Base-by-base conservation (phyloP, 352 stramenopile genomes). In the Blastocystis sp. region DNA sequence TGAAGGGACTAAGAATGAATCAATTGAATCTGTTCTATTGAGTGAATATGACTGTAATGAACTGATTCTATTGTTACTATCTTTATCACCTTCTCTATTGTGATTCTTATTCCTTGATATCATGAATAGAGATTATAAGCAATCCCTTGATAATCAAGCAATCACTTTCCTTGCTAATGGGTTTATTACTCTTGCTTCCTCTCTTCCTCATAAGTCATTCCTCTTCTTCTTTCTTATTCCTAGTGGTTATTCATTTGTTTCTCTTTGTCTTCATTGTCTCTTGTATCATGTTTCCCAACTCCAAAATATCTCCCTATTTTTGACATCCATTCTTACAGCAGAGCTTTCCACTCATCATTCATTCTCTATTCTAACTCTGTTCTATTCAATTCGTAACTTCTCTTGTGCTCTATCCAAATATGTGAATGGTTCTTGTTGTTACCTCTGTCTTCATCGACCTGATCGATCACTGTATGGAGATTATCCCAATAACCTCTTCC, bases 221-320 rank as follows among this genome's bases (percentile, higher is more conserved):
- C 39, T 24, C n/a, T n/a, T 27, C 1, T 1, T 24, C 5, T 11
- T 42, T 9, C 39, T 73, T 27, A 73, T 24, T 3, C 46, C 21
- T 73, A 73, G 61, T 73, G 61, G 61, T 39, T 73, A 73, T 43
- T 73, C 32, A 11, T 73, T 73, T 73, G 27, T 73, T 19, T n/a
- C 32, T 73, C 46, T 73, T 35, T 35, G 32, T 73, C 35, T 73
- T 14, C 61, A 73, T 73, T 46, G 32, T n/a, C 37, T 73, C 32
- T 16, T 73, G 5, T 39, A 73, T 78, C 66, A 54, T 35, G 21
- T 78, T 35, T 19, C 29, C 11, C 57, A 42, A 24, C 39, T 56
- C 66, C 57, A 42, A 27, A 24, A 78, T 24, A 37, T 78, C 37
- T 4, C 29, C 7, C 14, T 14, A 6, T 78, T 78, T 56, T 35